Conservation (phyloP, 2,329 filamentous ascomycete species). For the Tothia fuscella region DNA sequence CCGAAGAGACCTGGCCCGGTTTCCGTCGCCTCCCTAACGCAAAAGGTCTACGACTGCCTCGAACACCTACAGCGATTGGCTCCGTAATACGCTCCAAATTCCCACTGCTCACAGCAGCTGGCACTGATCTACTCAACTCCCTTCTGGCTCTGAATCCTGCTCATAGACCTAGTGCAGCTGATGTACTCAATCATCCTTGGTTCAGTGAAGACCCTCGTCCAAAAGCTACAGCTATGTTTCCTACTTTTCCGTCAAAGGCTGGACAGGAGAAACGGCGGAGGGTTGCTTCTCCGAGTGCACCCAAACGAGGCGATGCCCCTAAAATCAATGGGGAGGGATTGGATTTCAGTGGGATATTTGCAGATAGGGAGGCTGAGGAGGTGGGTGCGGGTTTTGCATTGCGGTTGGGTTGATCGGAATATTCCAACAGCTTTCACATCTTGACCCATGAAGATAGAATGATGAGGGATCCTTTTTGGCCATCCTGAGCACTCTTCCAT, state of each 20-base stretch:
- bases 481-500: too few relatives aligned
- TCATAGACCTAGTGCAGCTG: slow-evolving; percentile 54
- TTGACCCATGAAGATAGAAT: too few relatives aligned
- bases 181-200: slow-evolving; percentile 70
- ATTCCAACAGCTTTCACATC: too few relatives aligned
- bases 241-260: slow-evolving; percentile 91
- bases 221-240: slow-evolving; percentile 86
- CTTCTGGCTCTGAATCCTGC: slow-evolving; percentile 67
- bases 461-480: too few relatives aligned
- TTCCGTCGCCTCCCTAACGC: slow-evolving; percentile 85
- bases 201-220: slow-evolving; percentile 83
- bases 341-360: slow-evolving; percentile 40
- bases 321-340: slow-evolving; percentile 32
- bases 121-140: slow-evolving; percentile 54
- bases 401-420: slow-evolving; percentile 8
- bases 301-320: slow-evolving; percentile 59
- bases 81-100: slow-evolving; percentile 64
- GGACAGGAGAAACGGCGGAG: slow-evolving; percentile 72
- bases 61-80: slow-evolving; percentile 28
- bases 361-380: slow-evolving; percentile 34
- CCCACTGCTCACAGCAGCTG: slow-evolving; percentile 66
- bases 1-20: slow-evolving; percentile 68
- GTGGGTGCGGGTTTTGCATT: slow-evolving; percentile 34
- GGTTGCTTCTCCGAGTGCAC: slow-evolving; percentile 69
- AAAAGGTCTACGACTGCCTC: slow-evolving; percentile 56